Evolutionary conservation across 2,329 filamentous ascomycete genomes (phyloP).

Genomic region (Ceratocystis colombiana): DNA sequence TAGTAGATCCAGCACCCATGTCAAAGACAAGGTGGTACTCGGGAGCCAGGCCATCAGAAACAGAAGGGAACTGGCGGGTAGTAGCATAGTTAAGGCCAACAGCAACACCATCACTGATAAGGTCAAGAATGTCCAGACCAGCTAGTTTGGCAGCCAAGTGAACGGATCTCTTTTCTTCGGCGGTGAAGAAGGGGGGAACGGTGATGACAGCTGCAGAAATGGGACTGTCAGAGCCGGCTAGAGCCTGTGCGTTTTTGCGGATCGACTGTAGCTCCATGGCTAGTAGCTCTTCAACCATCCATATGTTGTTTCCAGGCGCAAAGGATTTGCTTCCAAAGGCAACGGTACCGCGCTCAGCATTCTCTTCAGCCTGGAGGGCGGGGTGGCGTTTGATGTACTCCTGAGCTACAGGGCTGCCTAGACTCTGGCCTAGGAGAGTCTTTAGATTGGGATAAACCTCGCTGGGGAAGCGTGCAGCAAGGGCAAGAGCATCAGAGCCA

Average conservation of each 20-base stretch:
- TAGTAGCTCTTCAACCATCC: slow-evolving; percentile 82
- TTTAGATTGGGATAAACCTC: slow-evolving; percentile 96
- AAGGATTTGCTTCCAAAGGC: slow-evolving; percentile 71
- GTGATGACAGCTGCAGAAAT: slow-evolving; percentile 82
- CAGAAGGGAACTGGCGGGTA: slow-evolving; percentile 73
- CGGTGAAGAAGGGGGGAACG: slow-evolving; percentile 79
- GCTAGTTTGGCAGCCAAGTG: slow-evolving; percentile 77
- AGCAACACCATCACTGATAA: slow-evolving; percentile 82
- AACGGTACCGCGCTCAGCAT: slow-evolving; percentile 55
- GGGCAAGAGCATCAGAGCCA: slow-evolving; percentile 79
- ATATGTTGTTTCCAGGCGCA: slow-evolving; percentile 50
- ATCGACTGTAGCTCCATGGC: slow-evolving; percentile 95
- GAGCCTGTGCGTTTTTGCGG: slow-evolving; percentile 71
- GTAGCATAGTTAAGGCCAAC: slow-evolving; percentile 95
- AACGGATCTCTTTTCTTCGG: slow-evolving; percentile 79
- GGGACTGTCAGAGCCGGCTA: slow-evolving; percentile 64
- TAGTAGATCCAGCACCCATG: slow-evolving; percentile 93
- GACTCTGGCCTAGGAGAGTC: slow-evolving; percentile 66
- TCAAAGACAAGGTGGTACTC: slow-evolving; percentile 93
- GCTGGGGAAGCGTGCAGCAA: slow-evolving; percentile 76
- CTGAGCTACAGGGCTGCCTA: slow-evolving; percentile 50
- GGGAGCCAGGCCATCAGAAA: slow-evolving; percentile 71
- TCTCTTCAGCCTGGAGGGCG: slow-evolving; percentile 47
- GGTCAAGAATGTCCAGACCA: slow-evolving; percentile 70
- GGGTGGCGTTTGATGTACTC: slow-evolving; percentile 71